A percentile compares a stretch with the other conserved stretches of the same genome.
These are phyloP conservation scores for Paecilomyces variotii DNA, from an alignment of 2,329 filamentous ascomycete species.

Conservation along the genomic window DNA sequence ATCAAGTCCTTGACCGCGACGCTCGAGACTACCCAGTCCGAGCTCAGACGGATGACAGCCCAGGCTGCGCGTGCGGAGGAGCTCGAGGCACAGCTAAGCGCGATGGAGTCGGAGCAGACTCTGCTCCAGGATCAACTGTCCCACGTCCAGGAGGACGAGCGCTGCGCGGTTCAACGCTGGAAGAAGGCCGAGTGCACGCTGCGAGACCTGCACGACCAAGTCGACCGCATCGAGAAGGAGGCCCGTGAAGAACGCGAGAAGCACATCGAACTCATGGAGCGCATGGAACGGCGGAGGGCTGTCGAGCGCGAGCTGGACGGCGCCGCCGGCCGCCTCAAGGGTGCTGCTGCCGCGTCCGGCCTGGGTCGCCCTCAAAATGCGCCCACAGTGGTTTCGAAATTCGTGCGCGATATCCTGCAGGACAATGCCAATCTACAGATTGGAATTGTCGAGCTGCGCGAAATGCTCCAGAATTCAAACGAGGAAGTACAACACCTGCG, in stretches of 20 bases:
- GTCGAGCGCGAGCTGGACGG: conserved; percentile 76
- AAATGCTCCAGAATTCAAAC: conserved; percentile 85
- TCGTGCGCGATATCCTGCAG: conserved; percentile 88
- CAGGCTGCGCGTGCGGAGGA: conserved; percentile 67
- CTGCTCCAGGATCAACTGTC: conserved; percentile 60
- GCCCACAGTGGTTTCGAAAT: conserved; percentile 77
- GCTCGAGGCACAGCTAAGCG: conserved; percentile 70
- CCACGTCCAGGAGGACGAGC: conserved; percentile 64
- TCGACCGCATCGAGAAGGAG: conserved; percentile 82
- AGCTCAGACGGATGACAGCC: conserved; percentile 64
- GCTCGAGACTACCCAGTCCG: conserved; percentile 67
- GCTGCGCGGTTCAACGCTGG: conserved; percentile 73
- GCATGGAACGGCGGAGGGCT: conserved; percentile 74
- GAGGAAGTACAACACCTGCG: conserved; percentile 84
- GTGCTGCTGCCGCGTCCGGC: conserved; percentile 64
- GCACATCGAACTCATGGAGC: conserved; percentile 69
- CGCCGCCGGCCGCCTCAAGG: conserved; percentile 72
- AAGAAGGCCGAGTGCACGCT: conserved; percentile 75
- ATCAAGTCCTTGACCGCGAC: conserved; percentile 70
- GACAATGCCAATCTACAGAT: conserved; percentile 93
- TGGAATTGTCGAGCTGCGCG: conserved; percentile 81
- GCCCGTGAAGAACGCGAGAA: conserved; percentile 70
- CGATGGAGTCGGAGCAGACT: conserved; percentile 75
- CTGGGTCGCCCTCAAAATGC: conserved; percentile 52
- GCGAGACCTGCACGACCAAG: conserved; percentile 70